Evolutionary conservation across 2,329 filamentous ascomycete species (phyloP).

Genomic region (Calonectria pseudoturangicola): DNA sequence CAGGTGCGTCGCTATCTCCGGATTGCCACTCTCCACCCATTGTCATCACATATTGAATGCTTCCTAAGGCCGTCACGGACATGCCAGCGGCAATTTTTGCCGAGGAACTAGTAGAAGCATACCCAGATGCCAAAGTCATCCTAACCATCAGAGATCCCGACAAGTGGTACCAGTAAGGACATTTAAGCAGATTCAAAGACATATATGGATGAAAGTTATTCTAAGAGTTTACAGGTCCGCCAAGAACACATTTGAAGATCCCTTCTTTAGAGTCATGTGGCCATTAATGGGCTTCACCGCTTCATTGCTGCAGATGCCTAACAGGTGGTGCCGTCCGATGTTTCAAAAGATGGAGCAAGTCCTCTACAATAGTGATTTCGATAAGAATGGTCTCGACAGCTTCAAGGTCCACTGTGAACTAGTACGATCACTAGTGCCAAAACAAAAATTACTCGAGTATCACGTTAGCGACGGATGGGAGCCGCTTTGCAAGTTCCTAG

Average conservation of each 20-base stretch:
- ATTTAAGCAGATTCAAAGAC: too few species aligned
- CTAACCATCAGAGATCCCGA: neutral
- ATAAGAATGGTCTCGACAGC: neutral
- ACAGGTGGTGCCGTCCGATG: neutral
- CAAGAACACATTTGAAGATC: neutral
- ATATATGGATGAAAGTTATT: too few species aligned
- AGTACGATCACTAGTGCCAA: neutral
- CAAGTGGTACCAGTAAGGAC: neutral
- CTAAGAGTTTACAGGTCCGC: neutral
- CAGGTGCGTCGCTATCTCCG: neutral
- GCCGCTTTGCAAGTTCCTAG: neutral
- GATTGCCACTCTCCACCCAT: neutral
- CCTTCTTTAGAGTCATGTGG: neutral
- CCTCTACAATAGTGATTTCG: neutral
- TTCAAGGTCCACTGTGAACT: neutral
- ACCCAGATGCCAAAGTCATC: neutral
- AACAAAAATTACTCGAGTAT: neutral
- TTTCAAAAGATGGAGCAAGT: conserved; percentile 2
- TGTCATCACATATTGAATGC: neutral
- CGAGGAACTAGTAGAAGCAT: neutral
- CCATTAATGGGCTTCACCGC: neutral
- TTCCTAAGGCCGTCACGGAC: neutral
- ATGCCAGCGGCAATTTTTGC: neutral
- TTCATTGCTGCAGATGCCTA: neutral
- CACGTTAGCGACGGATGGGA: neutral